Percentiles rank a stretch among this genome's conserved stretches.
These are phyloP conservation scores for Thermothielavioides terrestris DNA, from an alignment of 495 filamentous ascomycete genomes.

Conservation along the genomic window DNA sequence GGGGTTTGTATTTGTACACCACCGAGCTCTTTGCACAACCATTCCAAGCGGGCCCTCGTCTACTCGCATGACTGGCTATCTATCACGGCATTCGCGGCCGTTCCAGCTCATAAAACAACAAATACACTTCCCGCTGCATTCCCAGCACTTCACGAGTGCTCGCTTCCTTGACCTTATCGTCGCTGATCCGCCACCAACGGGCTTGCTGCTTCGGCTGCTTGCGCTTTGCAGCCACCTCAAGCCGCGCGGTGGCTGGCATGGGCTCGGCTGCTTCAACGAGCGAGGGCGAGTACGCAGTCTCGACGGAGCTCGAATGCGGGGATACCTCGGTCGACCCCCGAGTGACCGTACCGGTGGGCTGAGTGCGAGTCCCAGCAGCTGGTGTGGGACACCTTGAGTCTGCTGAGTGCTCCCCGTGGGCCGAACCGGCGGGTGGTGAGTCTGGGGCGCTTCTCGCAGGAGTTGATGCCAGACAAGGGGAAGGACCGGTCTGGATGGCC, in stretches of 20 bases:
- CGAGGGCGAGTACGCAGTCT: constrained; percentile 24
- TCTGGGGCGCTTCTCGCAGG: neutral
- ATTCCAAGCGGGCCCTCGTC: no score
- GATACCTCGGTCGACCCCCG: constrained; percentile 37
- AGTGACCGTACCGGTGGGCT: constrained; percentile 31
- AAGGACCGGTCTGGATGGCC: constrained; percentile 19
- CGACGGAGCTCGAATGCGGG: constrained; percentile 34
- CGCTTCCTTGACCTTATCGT: constrained; percentile 92
- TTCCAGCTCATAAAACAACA: constrained; percentile 91
- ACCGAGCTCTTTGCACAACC: no score
- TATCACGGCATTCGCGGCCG: neutral
- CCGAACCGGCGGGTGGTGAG: neutral
- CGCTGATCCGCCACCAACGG: constrained; percentile 96
- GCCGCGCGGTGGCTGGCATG: neutral
- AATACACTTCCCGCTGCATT: constrained; percentile 93
- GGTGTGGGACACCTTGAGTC: neutral
- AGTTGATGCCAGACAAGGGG: constrained; percentile 8
- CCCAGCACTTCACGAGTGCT: constrained; percentile 82
- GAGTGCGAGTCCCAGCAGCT: constrained; percentile 8
- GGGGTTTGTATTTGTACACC: no score
- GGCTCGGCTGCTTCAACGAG: neutral
- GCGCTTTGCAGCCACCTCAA: constrained; percentile 16
- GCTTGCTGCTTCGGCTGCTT: constrained; percentile 55
- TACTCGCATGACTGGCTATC: neutral
- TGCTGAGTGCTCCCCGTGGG: neutral